These are phyloP conservation scores for Crucibulum cyathiforme DNA, from an alignment of 1,284 basidiomycete species.

Conservation along the genomic window DNA sequence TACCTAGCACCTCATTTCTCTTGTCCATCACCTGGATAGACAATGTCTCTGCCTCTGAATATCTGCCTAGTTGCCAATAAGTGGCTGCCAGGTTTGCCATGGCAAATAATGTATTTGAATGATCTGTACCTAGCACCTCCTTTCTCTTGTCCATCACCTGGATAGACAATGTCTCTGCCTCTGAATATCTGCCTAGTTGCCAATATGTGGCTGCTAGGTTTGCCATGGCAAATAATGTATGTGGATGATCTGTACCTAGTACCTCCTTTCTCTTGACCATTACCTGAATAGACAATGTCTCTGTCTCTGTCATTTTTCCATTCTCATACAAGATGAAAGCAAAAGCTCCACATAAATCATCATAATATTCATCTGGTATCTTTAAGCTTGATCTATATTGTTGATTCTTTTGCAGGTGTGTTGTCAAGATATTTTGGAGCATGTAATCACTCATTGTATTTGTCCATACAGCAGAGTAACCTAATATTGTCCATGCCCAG, in stretches of 20 bases:
- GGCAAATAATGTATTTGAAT: neutral
- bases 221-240: too few species aligned
- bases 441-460: neutral
- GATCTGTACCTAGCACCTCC: neutral
- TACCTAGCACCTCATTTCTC: neutral
- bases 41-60: neutral
- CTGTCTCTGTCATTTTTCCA: neutral
- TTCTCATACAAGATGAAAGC: neutral
- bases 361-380: neutral
- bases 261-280: too few species aligned
- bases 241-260: too few species aligned
- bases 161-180: too few species aligned
- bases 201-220: too few species aligned
- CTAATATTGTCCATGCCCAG: neutral
- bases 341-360: neutral
- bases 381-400: neutral
- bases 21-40: neutral
- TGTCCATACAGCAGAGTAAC: neutral
- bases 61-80: neutral
- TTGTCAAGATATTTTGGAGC: neutral
- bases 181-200: too few species aligned
- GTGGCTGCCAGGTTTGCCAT: neutral
- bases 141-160: neutral
- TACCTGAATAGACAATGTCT: too few species aligned
- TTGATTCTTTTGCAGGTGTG: neutral